Conservation (phyloP, 2,329 filamentous ascomycete genomes). For the Endothia cerciana region DNA sequence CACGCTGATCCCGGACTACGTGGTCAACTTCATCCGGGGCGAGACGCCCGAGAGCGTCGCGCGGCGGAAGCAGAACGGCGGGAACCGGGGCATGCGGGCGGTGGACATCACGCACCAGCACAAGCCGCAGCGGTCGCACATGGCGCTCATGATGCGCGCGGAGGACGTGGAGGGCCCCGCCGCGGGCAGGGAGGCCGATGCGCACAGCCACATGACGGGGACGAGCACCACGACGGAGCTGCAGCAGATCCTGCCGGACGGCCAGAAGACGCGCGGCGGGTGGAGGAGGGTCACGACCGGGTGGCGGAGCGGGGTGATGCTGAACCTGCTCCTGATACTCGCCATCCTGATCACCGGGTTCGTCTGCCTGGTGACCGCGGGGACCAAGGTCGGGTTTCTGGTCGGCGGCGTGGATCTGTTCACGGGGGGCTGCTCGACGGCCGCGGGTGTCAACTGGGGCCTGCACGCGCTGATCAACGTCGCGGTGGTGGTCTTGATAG, state of each 20-base stretch:
- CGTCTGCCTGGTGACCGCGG: slow-evolving; percentile 44
- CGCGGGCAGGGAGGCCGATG: slow-evolving; percentile 12
- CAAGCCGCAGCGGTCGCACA: slow-evolving; percentile 38
- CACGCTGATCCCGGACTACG: slow-evolving; percentile 58
- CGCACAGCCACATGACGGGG: slow-evolving; percentile 16
- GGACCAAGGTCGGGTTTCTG: slow-evolving; percentile 40
- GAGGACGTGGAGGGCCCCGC: slow-evolving; percentile 16
- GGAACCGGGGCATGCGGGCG: slow-evolving; percentile 36
- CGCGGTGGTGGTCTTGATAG: slow-evolving; percentile 48
- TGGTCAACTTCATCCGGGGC: slow-evolving; percentile 58
- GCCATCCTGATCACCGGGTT: slow-evolving; percentile 31
- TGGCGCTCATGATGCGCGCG: slow-evolving; percentile 40
- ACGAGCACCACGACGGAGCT: slow-evolving; percentile 30
- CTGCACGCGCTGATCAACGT: slow-evolving; percentile 51
- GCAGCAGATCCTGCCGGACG: slow-evolving; percentile 29
- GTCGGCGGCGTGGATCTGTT: slow-evolving; percentile 44
- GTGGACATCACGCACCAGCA: slow-evolving; percentile 39
- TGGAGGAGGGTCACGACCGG: slow-evolving; percentile 41
- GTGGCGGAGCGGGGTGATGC: slow-evolving; percentile 53
- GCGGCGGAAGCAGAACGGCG: slow-evolving; percentile 45
- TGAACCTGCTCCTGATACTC: slow-evolving; percentile 46
- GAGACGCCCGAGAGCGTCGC: slow-evolving; percentile 59
- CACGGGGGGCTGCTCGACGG: slow-evolving; percentile 43
- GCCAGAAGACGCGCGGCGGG: neutral
- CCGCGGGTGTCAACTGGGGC: slow-evolving; percentile 44